These are phyloP conservation scores for Symbiodinium pilosum DNA, from an alignment of 73 alveolate species.

Conservation along the genomic window DNA sequence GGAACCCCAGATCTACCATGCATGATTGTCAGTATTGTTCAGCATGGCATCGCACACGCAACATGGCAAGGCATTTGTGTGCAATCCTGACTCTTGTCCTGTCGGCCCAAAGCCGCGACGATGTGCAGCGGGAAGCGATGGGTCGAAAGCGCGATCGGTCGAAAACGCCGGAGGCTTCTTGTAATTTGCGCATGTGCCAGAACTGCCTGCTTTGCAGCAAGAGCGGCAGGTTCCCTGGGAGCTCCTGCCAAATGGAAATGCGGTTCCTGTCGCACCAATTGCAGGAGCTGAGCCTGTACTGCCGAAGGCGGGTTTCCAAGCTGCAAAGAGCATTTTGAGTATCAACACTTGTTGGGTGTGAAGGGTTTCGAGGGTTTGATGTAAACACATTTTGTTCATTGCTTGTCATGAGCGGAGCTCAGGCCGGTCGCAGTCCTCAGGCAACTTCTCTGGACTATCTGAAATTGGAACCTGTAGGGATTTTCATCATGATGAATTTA, in stretches of 20 bases:
- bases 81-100: background rate
- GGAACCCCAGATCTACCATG: background rate
- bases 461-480: no score
- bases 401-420: background rate
- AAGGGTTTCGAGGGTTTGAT: no score
- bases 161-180: constrained; percentile 50
- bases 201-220: background rate
- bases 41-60: background rate
- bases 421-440: background rate
- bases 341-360: no score
- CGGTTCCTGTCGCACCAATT: background rate
- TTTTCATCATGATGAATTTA: no score
- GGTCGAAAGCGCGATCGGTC: constrained; percentile 87
- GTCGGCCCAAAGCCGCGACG: constrained; percentile 10
- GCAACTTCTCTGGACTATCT: background rate
- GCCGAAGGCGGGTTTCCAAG: background rate
- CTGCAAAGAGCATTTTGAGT: background rate
- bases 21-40: background rate
- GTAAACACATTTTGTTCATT: background rate
- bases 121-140: constrained; percentile 11
- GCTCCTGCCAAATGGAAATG: constrained; percentile 50
- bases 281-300: constrained; percentile 8
- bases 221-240: constrained; percentile 90
- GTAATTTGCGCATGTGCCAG: background rate
- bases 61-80: no score